Percentiles rank a stretch among this genome's conserved stretches.
These are phyloP conservation scores for Nyssa sinensis DNA, from an alignment of 148 eudicot species.

Conservation along the genomic window DNA sequence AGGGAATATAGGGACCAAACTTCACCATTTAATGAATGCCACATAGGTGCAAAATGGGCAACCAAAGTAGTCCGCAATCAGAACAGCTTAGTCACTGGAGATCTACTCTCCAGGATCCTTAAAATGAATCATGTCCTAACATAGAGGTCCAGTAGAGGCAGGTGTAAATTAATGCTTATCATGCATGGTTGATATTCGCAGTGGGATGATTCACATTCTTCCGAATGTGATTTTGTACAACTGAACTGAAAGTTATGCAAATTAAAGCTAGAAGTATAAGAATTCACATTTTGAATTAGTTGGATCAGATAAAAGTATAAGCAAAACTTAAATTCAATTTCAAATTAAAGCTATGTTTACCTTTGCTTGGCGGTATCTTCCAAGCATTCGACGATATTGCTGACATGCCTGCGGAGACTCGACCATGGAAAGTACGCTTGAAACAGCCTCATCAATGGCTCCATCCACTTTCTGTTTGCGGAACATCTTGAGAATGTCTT, in stretches of 20 bases:
- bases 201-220: not conserved
- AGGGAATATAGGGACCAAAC: not conserved
- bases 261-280: not conserved
- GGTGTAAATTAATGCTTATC: not conserved
- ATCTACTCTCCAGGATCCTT: not conserved
- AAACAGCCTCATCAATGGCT: slow-evolving; percentile 81
- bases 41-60: not conserved
- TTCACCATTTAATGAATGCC: not conserved
- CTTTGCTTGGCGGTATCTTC: slow-evolving; percentile 76
- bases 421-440: slow-evolving; percentile 82
- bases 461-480: slow-evolving; percentile 70
- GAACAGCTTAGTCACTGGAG: not conserved
- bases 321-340: not conserved
- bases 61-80: not conserved
- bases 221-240: not conserved
- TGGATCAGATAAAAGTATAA: not conserved
- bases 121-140: not conserved
- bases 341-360: slow-evolving; percentile 23
- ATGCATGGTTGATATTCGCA: not conserved
- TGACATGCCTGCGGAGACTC: slow-evolving; percentile 76
- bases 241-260: not conserved
- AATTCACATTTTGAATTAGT: not conserved
- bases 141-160: not conserved
- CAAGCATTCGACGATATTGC: slow-evolving; percentile 82
- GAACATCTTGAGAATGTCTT: slow-evolving; percentile 62